Base-by-base conservation (phyloP, 495 filamentous ascomycete genomes). In the Neurospora sp. region DNA sequence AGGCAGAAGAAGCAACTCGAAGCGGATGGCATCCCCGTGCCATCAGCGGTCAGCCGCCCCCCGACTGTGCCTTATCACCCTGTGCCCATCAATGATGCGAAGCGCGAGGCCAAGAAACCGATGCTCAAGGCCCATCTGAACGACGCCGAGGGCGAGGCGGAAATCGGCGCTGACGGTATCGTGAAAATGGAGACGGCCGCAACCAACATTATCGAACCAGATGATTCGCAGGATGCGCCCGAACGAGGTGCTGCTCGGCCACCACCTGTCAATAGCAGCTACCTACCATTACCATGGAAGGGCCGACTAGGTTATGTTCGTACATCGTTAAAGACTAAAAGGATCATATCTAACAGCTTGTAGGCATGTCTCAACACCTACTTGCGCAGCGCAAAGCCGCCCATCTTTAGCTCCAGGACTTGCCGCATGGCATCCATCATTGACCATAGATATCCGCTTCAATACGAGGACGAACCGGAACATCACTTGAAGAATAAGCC, bases 281-380 rank as follows among this genome's bases (percentile, higher is more conserved):
- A 93, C 78, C 85, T 98, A 18, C 96, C 95, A 4, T 81, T 97
- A 18, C 95, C 93, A 0, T 98, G 95, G 95, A 96, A 94, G 84
- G 96, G 95, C 2, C 86, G 95, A 44, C 81, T 98, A 72, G 94
- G 95, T 65, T 97, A 96, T 86, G 94, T 96, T 78, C 85, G 90
- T 84, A 44, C 68, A 69, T 40, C 61, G 44, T 59, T 38, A 27
- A 20, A 31, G 39, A 20, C n/a, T 14, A 14, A 16, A 10, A 6
- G 2, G 12, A 65, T 65, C 12, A 10, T 4, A 65, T 35, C 53
- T 65, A 5, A 65, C 14, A 65, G 53, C 16, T 11, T 42, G 7
- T 70, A 94, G 92, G 93, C 94, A 31, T 97, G 93, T 78, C 85
- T 99, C 31, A 95, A 95, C 79, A 98, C 94, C 0, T 98, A 99